phyloP scores from a whole-genome alignment of 2,329 filamentous ascomycete species.

The Aspergillus viridinutans region DNA sequence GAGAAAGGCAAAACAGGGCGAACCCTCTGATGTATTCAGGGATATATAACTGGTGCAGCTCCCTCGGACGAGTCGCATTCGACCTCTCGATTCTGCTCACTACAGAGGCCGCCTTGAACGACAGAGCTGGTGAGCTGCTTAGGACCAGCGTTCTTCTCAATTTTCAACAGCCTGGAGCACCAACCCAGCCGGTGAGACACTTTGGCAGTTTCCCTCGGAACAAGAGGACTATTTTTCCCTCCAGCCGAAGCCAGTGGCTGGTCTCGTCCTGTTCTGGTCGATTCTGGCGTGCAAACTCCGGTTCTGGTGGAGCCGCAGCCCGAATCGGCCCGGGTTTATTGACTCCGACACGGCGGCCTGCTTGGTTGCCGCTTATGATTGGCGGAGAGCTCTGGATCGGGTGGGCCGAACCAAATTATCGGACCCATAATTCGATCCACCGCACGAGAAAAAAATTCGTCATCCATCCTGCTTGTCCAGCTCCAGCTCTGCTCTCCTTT shows the following conservation, averaged over 20 bases:
- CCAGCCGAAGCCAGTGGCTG: constrained; percentile 10
- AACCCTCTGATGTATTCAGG: background rate
- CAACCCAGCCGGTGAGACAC: constrained; percentile 2
- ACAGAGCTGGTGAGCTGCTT: no score
- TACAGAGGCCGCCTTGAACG: background rate
- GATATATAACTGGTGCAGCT: constrained; percentile 11
- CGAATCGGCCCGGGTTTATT: constrained; percentile 23
- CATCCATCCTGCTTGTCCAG: no score
- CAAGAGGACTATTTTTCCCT: constrained; percentile 6
- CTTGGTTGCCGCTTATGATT: constrained; percentile 7
- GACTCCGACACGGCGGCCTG: constrained; percentile 15
- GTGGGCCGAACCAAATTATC: constrained; percentile 15
- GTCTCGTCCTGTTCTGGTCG: background rate
- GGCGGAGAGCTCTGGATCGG: background rate
- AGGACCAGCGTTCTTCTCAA: no score
- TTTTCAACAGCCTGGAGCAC: no score
- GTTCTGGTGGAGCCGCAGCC: constrained; percentile 21
- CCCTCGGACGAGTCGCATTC: constrained; percentile 1
- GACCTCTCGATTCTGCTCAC: background rate
- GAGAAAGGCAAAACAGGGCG: background rate
- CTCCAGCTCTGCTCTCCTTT: background rate
- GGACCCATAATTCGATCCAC: constrained; percentile 12
- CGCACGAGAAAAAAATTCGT: background rate
- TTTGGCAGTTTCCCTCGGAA: constrained; percentile 5
- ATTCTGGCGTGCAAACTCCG: constrained; percentile 9